Base-by-base conservation (phyloP, 2,329 filamentous ascomycete species). In the Aurifilum marmelostoma region DNA sequence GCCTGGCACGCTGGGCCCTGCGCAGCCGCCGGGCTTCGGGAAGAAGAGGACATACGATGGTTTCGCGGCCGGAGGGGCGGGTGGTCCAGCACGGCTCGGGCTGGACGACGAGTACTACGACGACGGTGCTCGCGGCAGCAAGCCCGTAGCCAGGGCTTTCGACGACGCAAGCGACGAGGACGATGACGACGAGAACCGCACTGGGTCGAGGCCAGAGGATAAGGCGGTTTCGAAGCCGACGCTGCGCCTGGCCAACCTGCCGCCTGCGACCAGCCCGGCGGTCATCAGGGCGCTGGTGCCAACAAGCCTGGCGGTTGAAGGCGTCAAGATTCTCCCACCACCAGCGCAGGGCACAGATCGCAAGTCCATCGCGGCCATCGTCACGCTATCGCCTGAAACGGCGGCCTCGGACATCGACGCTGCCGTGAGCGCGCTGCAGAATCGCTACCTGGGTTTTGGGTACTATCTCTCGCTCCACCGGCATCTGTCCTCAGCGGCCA, bases 391-490 rank as follows among this genome's bases (percentile, higher is more conserved):
- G 1, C 89, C 91, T 69, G 92, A 96, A 72, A 96, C 93, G 0
- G 88, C 93, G 0, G 91, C 91, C 0, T 91, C 90, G 32, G 92
- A 97, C 68, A 94, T 97, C 66, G 94, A 97, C 75, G 85, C 88
- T 4, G 87, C 90, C 0, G 92, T 97, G 65, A 95, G 89, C 76
- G 81, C 87, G 3, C 81, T 97, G 41, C 92, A 97, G 76, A 94
- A 96, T 72, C 89, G 87, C 73, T 97, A 97, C 77, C 82, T 97
- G 21, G 94, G 94, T 21, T 93, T 89, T 77, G 94, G 94, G 6
- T 93, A 91, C 80, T 91, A 94, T 78, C 83, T 97, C 2, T 91
- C 88, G 8, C 85, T 97, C 59, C 92, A 94, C 70, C 86, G 93
- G 12, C 92, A 97, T 80, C 84, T 97, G 4, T 97, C 93, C 0